These are phyloP conservation scores for Lactarius quietus DNA, from an alignment of 768 basidiomycete genomes.

Conservation along the genomic window DNA sequence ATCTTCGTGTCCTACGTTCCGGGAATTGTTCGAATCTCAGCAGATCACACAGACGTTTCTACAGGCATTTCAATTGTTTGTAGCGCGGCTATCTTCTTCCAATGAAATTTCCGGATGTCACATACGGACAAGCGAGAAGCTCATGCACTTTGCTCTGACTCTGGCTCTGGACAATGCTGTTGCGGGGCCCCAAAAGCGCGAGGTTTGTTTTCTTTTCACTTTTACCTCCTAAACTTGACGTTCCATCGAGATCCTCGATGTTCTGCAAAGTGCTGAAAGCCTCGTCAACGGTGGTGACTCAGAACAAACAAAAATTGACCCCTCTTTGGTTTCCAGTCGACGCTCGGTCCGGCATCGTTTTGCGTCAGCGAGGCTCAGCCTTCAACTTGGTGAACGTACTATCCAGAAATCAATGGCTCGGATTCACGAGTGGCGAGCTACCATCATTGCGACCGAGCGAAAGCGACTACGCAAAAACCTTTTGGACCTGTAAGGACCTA, in stretches of 20 bases:
- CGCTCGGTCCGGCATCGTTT: conserved; percentile 51
- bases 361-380: conserved; percentile 54
- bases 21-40: conserved; percentile 69
- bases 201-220: conserved; percentile 41
- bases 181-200: conserved; percentile 62
- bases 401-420: conserved; percentile 59
- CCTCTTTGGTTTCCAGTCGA: conserved; percentile 47
- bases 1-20: conserved; percentile 58
- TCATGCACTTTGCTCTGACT: conserved; percentile 65
- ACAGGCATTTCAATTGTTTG: conserved; percentile 57
- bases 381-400: conserved; percentile 60
- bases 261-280: conserved; percentile 50
- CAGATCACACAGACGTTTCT: conserved; percentile 65
- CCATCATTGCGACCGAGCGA: conserved; percentile 61
- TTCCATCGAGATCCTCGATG: conserved; percentile 51
- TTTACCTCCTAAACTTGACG: not conserved
- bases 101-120: conserved; percentile 41
- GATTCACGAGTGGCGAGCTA: conserved; percentile 71
- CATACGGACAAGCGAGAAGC: conserved; percentile 61
- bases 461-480: conserved; percentile 68
- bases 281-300: conserved; percentile 47
- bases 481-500: conserved; percentile 59
- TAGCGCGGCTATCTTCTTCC: conserved; percentile 39
- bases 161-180: conserved; percentile 63
- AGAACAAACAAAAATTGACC: conserved; percentile 50